Conservation (phyloP, 768 basidiomycete species). For the Termitomyces sp. region DNA sequence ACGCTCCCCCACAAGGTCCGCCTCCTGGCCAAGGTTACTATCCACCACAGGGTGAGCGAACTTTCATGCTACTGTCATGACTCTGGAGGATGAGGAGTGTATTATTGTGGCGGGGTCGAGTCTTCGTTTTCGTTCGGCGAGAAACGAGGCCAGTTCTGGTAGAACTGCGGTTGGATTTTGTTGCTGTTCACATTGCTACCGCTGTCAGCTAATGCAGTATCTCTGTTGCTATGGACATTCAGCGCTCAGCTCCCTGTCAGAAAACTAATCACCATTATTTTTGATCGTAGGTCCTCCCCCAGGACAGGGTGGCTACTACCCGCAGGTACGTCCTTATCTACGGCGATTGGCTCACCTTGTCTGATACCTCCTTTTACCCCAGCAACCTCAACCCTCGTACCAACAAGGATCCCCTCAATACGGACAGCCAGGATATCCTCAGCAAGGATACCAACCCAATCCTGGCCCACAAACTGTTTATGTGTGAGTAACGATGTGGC, state of each 20-base stretch:
- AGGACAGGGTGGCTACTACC: conserved; percentile 69
- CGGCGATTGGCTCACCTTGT: neutral
- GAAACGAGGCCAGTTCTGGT: neutral
- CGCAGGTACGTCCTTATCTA: conserved; percentile 34
- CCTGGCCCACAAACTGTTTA: conserved; percentile 74
- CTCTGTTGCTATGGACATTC: neutral
- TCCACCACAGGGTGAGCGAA: conserved; percentile 15
- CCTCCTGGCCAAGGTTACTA: conserved; percentile 31
- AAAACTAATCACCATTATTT: conserved; percentile 6
- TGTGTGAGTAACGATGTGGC: conserved; percentile 48
- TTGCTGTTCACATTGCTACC: too few relatives aligned
- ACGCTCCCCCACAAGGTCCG: conserved; percentile 50
- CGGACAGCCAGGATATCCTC: conserved; percentile 37
- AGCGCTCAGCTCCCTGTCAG: neutral
- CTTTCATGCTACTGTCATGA: neutral
- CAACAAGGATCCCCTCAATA: conserved; percentile 41
- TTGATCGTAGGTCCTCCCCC: conserved; percentile 45
- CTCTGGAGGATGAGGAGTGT: conserved; percentile 1
- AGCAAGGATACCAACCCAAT: conserved; percentile 55
- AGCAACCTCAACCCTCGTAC: conserved; percentile 74
- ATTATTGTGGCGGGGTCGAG: neutral
- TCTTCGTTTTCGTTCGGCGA: neutral
- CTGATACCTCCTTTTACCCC: conserved; percentile 14
- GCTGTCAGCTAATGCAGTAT: neutral
- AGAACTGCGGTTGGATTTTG: neutral